Percentiles rank a stretch among this genome's conserved stretches.
Evolutionary conservation across 495 filamentous ascomycete genomes (phyloP).

Genomic region (Penicillium pancosmium): DNA sequence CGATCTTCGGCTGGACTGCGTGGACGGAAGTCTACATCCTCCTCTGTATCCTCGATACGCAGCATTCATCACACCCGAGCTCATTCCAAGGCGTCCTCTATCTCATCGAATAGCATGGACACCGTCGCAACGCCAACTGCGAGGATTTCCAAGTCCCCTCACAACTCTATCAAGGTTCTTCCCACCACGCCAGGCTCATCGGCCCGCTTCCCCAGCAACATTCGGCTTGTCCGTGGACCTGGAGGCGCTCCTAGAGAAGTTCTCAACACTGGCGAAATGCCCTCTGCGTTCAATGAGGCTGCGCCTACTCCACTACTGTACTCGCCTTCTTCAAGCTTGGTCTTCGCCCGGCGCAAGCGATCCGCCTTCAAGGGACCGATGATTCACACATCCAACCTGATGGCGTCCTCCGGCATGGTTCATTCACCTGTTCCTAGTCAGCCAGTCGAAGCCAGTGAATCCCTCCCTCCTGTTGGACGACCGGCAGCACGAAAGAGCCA

Average conservation of each 20-base stretch:
- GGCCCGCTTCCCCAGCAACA: conserved; percentile 78
- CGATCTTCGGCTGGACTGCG: conserved; percentile 75
- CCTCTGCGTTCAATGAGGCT: conserved; percentile 42
- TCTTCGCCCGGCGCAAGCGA: conserved; percentile 90
- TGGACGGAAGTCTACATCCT: conserved; percentile 94
- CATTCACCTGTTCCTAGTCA: conserved; percentile 41
- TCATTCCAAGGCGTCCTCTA: conserved; percentile 93
- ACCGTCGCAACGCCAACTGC: conserved; percentile 68
- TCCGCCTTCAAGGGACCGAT: conserved; percentile 89
- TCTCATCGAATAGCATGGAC: conserved; percentile 78
- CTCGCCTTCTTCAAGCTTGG: conserved; percentile 63
- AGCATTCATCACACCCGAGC: conserved; percentile 85
- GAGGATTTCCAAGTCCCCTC: conserved; percentile 70
- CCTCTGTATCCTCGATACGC: conserved; percentile 89
- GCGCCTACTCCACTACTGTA: conserved; percentile 42
- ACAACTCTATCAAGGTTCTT: conserved; percentile 89
- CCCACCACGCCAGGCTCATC: conserved; percentile 84
- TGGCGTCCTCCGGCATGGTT: conserved; percentile 38
- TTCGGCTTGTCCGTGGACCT: conserved; percentile 74
- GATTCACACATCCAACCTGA: conserved; percentile 57
- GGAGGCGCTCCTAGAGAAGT: conserved; percentile 34
- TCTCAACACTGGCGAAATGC: conserved; percentile 32
- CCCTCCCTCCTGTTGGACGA: conserved; percentile 53
- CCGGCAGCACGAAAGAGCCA: conserved; percentile 58
- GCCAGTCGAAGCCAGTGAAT: conserved; percentile 47